A percentile compares a stretch with the other conserved stretches of the same genome.
Conservation (phyloP, 2,329 filamentous ascomycete species). For the Fonsecaea monophora region DNA sequence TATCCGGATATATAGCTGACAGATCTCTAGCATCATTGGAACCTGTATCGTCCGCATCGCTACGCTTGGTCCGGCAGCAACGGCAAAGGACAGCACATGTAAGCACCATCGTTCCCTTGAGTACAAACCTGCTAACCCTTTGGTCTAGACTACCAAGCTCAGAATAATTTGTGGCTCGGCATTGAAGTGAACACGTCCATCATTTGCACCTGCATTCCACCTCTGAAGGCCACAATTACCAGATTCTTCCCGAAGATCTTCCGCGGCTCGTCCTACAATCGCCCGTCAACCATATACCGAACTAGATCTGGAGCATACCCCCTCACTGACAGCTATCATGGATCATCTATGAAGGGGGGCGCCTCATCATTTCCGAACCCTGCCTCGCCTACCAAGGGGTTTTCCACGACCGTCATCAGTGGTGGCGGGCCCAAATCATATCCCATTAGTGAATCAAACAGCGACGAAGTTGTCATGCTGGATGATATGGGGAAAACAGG, state of each 20-base stretch:
- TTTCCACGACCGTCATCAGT: conserved; percentile 3
- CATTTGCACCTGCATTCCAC: conserved; percentile 19
- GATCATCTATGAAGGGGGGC: conserved; percentile 7
- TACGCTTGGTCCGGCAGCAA: conserved; percentile 16
- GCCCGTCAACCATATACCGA: conserved; percentile 5
- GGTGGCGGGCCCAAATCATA: conserved; percentile 8
- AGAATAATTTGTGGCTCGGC: conserved; percentile 20
- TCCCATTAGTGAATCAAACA: conserved; percentile 18
- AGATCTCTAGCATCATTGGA: conserved; percentile 12
- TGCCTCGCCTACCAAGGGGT: conserved; percentile 5
- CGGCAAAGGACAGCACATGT: conserved; percentile 17
- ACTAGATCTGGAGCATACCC: conserved; percentile 6
- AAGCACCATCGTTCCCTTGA: background rate
- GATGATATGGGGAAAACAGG: conserved; percentile 14
- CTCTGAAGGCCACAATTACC: conserved; percentile 14
- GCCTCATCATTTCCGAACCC: background rate
- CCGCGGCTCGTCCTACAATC: conserved; percentile 17
- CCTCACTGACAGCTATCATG: conserved; percentile 4
- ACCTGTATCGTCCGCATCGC: conserved; percentile 15
- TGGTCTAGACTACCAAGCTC: conserved; percentile 16
- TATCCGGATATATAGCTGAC: background rate
- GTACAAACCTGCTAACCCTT: background rate
- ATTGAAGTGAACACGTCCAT: conserved; percentile 21
- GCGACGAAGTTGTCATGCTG: conserved; percentile 21
- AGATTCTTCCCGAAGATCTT: conserved; percentile 16